Base-by-base conservation (phyloP, 164 flowering plant species). In the Santalum album region DNA sequence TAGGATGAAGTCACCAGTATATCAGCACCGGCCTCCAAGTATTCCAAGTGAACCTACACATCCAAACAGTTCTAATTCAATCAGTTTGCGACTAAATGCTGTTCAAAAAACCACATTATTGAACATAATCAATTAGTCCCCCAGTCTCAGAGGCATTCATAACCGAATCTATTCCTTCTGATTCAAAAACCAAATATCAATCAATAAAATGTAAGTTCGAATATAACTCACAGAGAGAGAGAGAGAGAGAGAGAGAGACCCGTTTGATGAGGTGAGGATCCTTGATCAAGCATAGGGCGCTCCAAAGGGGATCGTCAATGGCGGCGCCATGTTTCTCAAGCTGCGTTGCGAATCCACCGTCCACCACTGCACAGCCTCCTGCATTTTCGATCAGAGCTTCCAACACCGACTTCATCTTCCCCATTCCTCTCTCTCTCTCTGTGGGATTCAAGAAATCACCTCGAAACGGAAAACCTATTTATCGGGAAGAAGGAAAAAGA, bases 321-420 rank as follows among this genome's bases (percentile, higher is more conserved):
- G 63, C 22, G 43, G 91, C 98, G 20, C 98, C 96, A 21, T 83
- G 86, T 6, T 17, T 66, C 72, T 90, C 96, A 2, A 91, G 79
- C 71, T 83, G 86, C 21, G 98, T 87, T 16, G 94, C 95, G 56
- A 91, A 73, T 0, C 98, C 96, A n/a, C 98, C 98, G 60, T 91
- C 98, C 23, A 84, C 53, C 29, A 91, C 78, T 3, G 86, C 95
- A 55, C 87, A 86, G 0, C 96, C 98, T 15, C 98, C 96, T 0
- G 90, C 84, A 43, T 62, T 74, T 64, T 72, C 72, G 26, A 90
- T 75, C 57, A 84, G 55, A 48, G 79, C 85, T 22, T 86, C 83
- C 72, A 90, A 58, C 74, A 56, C 42, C 25, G 66, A 19, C 58
- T 36, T 55, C 32, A 11, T 22, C 58, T 32, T 51, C 19, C 16